Conservation (phyloP, 352 stramenopile species). For the Globisporangium spiculum region DNA sequence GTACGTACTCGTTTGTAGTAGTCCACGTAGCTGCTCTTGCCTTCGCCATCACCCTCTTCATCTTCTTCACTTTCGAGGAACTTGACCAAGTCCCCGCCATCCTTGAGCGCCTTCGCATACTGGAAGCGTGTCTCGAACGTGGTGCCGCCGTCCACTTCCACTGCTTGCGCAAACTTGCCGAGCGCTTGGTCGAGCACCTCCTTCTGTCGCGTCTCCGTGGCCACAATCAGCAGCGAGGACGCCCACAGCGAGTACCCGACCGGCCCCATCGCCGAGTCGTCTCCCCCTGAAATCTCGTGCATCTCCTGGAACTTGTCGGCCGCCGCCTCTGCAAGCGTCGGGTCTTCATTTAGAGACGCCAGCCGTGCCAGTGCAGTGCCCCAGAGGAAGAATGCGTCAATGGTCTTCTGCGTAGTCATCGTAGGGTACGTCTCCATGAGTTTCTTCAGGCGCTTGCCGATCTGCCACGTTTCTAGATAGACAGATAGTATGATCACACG, state of each 20-base stretch:
- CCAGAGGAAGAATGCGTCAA: conserved; percentile 83
- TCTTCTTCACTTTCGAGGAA: conserved; percentile 39
- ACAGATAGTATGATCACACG: background rate
- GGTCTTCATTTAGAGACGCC: conserved; percentile 73
- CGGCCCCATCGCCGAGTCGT: conserved; percentile 62
- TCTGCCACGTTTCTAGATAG: conserved; percentile 75
- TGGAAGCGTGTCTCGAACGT: conserved; percentile 84
- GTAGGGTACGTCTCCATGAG: conserved; percentile 59
- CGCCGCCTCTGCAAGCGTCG: conserved; percentile 62
- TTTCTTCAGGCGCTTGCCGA: conserved; percentile 81
- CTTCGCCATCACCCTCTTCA: background rate
- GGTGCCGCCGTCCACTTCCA: conserved; percentile 77
- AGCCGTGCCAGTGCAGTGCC: conserved; percentile 71
- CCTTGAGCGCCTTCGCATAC: conserved; percentile 69
- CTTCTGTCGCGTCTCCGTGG: conserved; percentile 61
- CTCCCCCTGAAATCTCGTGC: conserved; percentile 38
- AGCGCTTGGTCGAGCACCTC: conserved; percentile 60
- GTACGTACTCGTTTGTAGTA: conserved; percentile 21
- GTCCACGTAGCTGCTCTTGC: conserved; percentile 9
- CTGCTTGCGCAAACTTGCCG: conserved; percentile 62
- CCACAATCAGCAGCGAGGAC: conserved; percentile 72
- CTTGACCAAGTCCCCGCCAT: conserved; percentile 63
- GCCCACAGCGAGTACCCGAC: conserved; percentile 80
- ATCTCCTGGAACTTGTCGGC: conserved; percentile 85
- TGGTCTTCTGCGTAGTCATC: conserved; percentile 47